Conservation (phyloP, 306 rosid genomes). For the Begonia masoniana region DNA sequence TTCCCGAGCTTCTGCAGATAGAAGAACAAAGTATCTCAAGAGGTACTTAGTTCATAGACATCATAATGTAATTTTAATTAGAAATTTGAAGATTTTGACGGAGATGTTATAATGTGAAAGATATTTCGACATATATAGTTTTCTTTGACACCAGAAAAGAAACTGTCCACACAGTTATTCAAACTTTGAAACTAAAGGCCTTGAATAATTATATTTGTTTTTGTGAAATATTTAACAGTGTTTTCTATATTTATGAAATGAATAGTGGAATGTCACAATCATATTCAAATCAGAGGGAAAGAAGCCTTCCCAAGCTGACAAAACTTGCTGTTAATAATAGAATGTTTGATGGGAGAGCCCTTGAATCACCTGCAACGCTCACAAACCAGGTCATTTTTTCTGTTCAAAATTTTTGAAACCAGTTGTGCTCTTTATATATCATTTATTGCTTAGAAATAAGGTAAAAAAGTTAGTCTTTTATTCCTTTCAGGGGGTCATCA, state of each 20-base stretch:
- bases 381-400: slow-evolving; percentile 53
- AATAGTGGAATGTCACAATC: slow-evolving; percentile 65
- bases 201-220: too few species aligned
- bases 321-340: slow-evolving; percentile 64
- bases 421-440: slow-evolving; percentile 5
- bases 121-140: too few species aligned
- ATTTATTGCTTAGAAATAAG: not conserved
- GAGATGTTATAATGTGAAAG: not conserved
- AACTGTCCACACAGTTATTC: too few species aligned
- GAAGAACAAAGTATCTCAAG: slow-evolving; percentile 69
- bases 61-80: too few species aligned
- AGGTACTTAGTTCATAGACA: slow-evolving; percentile 27
- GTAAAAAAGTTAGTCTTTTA: not conserved
- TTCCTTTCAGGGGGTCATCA: slow-evolving; percentile 55
- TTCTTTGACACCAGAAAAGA: too few species aligned
- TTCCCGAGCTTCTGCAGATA: slow-evolving; percentile 90
- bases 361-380: slow-evolving; percentile 61
- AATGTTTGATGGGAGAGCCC: slow-evolving; percentile 56
- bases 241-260: slow-evolving; percentile 5
- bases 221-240: not conserved
- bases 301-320: slow-evolving; percentile 57
- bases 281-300: slow-evolving; percentile 58
- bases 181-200: too few species aligned
- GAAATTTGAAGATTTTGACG: not conserved
- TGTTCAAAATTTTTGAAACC: slow-evolving; percentile 5